These are phyloP conservation scores for Hsuehochloa calcarea DNA, from an alignment of 176 grass and related monocot species.

Conservation along the genomic window DNA sequence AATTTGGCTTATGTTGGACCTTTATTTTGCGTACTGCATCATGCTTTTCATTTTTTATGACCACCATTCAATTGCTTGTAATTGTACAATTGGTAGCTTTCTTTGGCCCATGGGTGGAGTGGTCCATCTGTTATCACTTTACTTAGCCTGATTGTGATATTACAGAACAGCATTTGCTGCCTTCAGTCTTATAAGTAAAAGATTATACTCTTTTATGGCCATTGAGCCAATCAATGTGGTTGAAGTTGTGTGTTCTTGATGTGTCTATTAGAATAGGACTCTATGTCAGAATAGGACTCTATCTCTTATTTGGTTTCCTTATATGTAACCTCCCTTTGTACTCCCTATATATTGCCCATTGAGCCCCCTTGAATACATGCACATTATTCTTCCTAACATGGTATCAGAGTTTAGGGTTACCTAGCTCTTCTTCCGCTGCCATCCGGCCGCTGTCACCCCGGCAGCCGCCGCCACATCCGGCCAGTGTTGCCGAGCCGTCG, in stretches of 20 bases:
- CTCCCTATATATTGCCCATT: too few relatives aligned
- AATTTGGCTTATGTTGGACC: conserved; percentile 18
- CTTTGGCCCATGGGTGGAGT: conserved; percentile 7
- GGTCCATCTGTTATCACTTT: background rate
- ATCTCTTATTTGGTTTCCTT: too few relatives aligned
- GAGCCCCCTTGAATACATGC: too few relatives aligned
- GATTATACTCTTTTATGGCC: background rate
- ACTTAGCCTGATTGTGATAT: background rate
- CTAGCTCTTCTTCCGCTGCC: too few relatives aligned
- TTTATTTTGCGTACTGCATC: conserved; percentile 1
- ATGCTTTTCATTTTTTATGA: background rate
- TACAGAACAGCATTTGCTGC: conserved; percentile 1
- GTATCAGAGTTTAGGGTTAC: too few relatives aligned
- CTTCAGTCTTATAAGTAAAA: conserved; percentile 11
- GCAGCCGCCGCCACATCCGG: too few relatives aligned
- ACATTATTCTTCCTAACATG: too few relatives aligned
- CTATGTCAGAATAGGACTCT: too few relatives aligned
- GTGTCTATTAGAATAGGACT: too few relatives aligned
- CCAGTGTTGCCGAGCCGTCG: too few relatives aligned
- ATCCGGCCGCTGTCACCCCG: too few relatives aligned
- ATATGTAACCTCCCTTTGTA: too few relatives aligned
- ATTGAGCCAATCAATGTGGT: background rate
- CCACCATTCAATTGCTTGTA: conserved; percentile 12
- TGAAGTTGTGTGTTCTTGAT: conserved; percentile 3
- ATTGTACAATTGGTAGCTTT: conserved; percentile 24